phyloP scores from a whole-genome alignment of 1,284 basidiomycete species.

The Rhizopogon hawkerae region DNA sequence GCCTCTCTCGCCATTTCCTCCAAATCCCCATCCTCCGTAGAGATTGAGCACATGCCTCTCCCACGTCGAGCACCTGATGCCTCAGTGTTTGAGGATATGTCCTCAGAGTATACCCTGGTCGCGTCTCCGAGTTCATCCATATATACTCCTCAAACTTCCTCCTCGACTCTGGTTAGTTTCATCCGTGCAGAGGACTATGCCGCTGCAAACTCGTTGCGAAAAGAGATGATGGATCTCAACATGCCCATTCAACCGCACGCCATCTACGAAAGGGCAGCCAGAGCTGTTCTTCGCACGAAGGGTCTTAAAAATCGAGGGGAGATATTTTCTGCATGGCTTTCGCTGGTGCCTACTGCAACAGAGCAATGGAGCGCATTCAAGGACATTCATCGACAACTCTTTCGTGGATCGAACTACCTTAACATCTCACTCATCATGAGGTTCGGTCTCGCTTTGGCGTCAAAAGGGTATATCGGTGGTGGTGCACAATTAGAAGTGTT shows the following conservation, averaged over 20 bases:
- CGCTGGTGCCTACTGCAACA: slow-evolving; percentile 19
- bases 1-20: slow-evolving; percentile 14
- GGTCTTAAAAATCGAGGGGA: slow-evolving; percentile 11
- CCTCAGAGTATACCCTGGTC: slow-evolving; percentile 19
- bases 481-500: slow-evolving; percentile 16
- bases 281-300: slow-evolving; percentile 10
- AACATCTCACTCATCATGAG: slow-evolving; percentile 19
- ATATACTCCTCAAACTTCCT: slow-evolving; percentile 19
- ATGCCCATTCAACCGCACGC: slow-evolving; percentile 17
- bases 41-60: slow-evolving; percentile 24
- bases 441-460: slow-evolving; percentile 22
- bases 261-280: slow-evolving; percentile 22
- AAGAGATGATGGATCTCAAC: slow-evolving; percentile 18
- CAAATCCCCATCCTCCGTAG: slow-evolving; percentile 24
- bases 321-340: slow-evolving; percentile 21
- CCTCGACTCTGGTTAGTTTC: slow-evolving; percentile 18
- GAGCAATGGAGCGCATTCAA: slow-evolving; percentile 16
- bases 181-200: slow-evolving; percentile 17
- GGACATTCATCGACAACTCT: slow-evolving; percentile 19
- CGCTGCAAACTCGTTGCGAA: slow-evolving; percentile 20
- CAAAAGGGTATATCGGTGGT: slow-evolving; percentile 20
- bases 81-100: slow-evolving; percentile 21
- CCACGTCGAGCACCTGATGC: slow-evolving; percentile 18
- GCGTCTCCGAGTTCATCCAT: slow-evolving; percentile 6
- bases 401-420: slow-evolving; percentile 21